These are phyloP conservation scores for Passiflora organensis DNA, from an alignment of 345 rosid genomes.

Conservation along the genomic window DNA sequence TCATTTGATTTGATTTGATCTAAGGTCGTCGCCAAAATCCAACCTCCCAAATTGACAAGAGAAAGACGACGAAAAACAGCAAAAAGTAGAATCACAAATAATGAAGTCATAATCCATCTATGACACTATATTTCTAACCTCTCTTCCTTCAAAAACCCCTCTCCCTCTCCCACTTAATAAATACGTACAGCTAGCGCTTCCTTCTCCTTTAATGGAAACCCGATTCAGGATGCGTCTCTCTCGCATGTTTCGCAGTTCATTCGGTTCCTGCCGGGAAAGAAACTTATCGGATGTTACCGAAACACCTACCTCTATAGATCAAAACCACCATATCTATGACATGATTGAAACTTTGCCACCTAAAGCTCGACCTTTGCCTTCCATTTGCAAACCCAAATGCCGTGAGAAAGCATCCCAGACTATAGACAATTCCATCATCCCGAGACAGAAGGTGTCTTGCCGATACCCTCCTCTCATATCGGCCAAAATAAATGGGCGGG, in stretches of 20 bases:
- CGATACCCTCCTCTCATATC: constrained; percentile 23
- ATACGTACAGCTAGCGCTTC: neutral
- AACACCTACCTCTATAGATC: constrained; percentile 29
- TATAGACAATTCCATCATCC: constrained; percentile 17
- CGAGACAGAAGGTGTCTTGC: constrained; percentile 23
- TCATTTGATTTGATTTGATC: no score
- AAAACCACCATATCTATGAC: constrained; percentile 9
- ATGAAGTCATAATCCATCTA: neutral
- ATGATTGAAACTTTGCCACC: constrained; percentile 19
- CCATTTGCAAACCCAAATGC: constrained; percentile 36
- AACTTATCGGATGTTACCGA: constrained; percentile 56
- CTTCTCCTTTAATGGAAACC: constrained; percentile 43
- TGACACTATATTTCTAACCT: neutral
- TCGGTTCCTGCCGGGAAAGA: constrained; percentile 53
- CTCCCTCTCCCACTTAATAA: neutral
- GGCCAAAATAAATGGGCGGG: constrained; percentile 2
- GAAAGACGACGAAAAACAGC: constrained; percentile 26
- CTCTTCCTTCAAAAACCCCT: constrained; percentile 1
- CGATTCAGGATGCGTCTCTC: constrained; percentile 54
- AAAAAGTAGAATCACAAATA: constrained; percentile 1
- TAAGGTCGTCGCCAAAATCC: constrained; percentile 6
- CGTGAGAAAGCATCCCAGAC: constrained; percentile 17
- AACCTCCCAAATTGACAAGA: constrained; percentile 15
- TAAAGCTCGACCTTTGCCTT: constrained; percentile 31
- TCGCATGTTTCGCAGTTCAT: constrained; percentile 57